Conservation (phyloP, 306 rosid species). For the Corylus heterophylla region DNA sequence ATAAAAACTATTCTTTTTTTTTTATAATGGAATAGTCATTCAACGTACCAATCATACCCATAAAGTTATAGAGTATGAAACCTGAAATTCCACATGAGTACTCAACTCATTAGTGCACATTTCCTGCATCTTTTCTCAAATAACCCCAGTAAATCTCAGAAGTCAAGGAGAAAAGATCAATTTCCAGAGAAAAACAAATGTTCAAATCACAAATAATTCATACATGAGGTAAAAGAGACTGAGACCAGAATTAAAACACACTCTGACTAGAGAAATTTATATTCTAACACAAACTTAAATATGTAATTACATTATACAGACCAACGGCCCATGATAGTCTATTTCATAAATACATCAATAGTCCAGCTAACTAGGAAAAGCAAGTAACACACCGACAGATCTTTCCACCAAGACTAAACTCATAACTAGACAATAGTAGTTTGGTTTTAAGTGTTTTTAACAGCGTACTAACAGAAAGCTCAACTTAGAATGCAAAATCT, state of each 20-base stretch:
- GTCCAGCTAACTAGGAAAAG: not conserved
- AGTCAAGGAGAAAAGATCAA: not conserved
- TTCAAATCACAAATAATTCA: not conserved
- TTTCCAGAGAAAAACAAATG: not conserved
- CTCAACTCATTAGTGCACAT: not conserved
- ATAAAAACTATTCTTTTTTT: no score
- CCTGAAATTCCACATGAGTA: not conserved
- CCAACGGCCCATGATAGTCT: not conserved
- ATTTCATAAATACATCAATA: not conserved
- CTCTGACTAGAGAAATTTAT: not conserved
- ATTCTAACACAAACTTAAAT: not conserved
- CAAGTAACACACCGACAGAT: not conserved
- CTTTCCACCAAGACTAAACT: not conserved
- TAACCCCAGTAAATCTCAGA: not conserved
- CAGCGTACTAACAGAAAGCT: not conserved
- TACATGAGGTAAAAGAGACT: not conserved
- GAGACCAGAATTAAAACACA: constrained; percentile 2
- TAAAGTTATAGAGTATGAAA: not conserved
- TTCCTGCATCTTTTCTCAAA: not conserved
- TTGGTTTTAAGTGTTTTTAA: not conserved
- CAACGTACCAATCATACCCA: no score
- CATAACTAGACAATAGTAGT: not conserved
- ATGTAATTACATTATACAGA: not conserved
- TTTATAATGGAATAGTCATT: no score
- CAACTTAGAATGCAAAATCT: constrained; percentile 25